phyloP scores from a whole-genome alignment of 192 early-diverging fungal genomes.

The Backusella psychrophila region DNA sequence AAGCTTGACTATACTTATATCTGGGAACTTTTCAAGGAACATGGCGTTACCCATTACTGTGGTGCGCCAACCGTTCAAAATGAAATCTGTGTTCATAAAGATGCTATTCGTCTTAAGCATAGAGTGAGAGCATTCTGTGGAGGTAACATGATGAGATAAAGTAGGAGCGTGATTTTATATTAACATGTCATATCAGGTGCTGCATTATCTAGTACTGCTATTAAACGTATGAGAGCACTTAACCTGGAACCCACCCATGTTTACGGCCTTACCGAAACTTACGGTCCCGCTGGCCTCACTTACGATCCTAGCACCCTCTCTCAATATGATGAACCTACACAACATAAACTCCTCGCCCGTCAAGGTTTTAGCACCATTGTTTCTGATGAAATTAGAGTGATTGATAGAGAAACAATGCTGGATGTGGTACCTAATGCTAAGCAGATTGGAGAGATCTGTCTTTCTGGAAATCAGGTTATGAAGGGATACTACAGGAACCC shows the following conservation, averaged over 20 bases:
- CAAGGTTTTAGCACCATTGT: conserved; percentile 52
- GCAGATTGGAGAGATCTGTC: conserved; percentile 54
- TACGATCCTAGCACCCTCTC: conserved; percentile 37
- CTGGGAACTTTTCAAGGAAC: conserved; percentile 45
- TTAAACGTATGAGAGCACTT: conserved; percentile 46
- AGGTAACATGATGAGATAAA: not conserved
- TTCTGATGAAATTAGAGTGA: conserved; percentile 51
- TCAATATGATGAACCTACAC: conserved; percentile 28
- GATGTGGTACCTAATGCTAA: conserved; percentile 50
- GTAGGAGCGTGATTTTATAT: not conserved
- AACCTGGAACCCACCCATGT: conserved; percentile 55
- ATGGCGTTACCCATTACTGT: conserved; percentile 54
- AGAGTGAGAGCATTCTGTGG: conserved; percentile 16
- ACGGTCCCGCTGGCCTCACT: conserved; percentile 46
- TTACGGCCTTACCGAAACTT: conserved; percentile 63
- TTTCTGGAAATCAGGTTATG: conserved; percentile 58
- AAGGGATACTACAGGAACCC: conserved; percentile 52
- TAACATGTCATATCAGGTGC: conserved; percentile 47
- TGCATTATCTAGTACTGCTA: conserved; percentile 48
- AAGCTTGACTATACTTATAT: conserved; percentile 56
- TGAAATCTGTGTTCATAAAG: conserved; percentile 46
- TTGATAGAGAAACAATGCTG: conserved; percentile 38
- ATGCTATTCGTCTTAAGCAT: conserved; percentile 29
- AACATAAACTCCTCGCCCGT: conserved; percentile 42
- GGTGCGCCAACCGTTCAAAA: conserved; percentile 62